A percentile compares a stretch with the other conserved stretches of the same genome.
phyloP scores from a whole-genome alignment of 78 protist genomes.

The Dictyostelium brefeldianum region DNA sequence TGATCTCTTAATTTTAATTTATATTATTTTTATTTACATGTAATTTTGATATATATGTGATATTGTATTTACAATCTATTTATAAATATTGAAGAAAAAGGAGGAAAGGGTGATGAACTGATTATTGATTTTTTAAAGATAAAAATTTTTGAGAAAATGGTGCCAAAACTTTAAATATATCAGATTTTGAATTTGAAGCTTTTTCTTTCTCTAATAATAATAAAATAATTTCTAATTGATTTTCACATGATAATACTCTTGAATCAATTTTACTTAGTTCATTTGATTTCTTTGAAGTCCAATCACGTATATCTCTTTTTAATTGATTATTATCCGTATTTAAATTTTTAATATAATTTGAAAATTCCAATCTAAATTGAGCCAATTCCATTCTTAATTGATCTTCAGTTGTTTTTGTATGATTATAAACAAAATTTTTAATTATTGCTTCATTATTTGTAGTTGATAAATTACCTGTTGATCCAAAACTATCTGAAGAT shows the following conservation, averaged over 20 bases:
- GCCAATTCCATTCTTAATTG: not conserved
- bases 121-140: not conserved
- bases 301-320: conserved; percentile 57
- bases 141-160: conserved; percentile 11
- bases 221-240: conserved; percentile 44
- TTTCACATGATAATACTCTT: conserved; percentile 25
- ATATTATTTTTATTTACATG: not conserved
- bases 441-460: conserved; percentile 9
- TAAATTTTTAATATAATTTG: conserved; percentile 12
- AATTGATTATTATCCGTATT: conserved; percentile 2
- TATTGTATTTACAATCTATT: no score
- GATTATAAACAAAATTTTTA: conserved; percentile 11
- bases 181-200: not conserved
- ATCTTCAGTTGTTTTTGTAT: conserved; percentile 10
- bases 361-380: conserved; percentile 31
- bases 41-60: not conserved
- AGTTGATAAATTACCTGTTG: not conserved
- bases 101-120: no score
- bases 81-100: no score
- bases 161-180: conserved; percentile 11
- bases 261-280: conserved; percentile 4
- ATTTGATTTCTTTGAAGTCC: conserved; percentile 27
- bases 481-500: not conserved
- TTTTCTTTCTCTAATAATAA: conserved; percentile 22
- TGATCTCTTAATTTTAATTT: no score